Conservation (phyloP, 768 basidiomycete species). For the Boletus vermiculosoides region DNA sequence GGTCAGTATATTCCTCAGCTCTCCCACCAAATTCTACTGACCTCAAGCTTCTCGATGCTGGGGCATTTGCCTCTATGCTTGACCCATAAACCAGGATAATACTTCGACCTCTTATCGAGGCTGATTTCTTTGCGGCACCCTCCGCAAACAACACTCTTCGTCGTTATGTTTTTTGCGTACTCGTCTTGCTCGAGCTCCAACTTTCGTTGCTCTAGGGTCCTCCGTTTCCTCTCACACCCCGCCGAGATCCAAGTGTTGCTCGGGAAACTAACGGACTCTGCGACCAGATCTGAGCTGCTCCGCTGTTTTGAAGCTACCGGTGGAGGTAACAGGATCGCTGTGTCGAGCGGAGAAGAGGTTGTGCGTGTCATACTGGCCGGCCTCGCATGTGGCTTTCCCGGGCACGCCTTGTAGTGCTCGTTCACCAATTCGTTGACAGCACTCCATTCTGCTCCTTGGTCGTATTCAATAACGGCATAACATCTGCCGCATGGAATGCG, state of each 20-base stretch:
- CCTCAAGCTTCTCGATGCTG: slow-evolving; percentile 23
- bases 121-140: slow-evolving; percentile 34
- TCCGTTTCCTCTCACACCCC: slow-evolving; percentile 30
- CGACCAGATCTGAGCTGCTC: not conserved
- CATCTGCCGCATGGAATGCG: slow-evolving; percentile 31
- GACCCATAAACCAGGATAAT: slow-evolving; percentile 37
- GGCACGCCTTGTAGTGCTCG: slow-evolving; percentile 30
- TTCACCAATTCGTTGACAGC: slow-evolving; percentile 28
- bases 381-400: slow-evolving; percentile 19
- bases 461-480: slow-evolving; percentile 26
- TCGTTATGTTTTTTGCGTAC: slow-evolving; percentile 22
- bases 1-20: slow-evolving; percentile 10
- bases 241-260: slow-evolving; percentile 12
- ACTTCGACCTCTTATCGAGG: slow-evolving; percentile 34
- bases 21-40: slow-evolving; percentile 13
- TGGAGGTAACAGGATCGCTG: slow-evolving; percentile 10
- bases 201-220: slow-evolving; percentile 28
- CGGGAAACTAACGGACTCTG: not conserved
- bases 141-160: slow-evolving; percentile 29
- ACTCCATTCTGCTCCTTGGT: slow-evolving; percentile 24
- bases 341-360: slow-evolving; percentile 13
- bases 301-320: slow-evolving; percentile 1
- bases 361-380: slow-evolving; percentile 9
- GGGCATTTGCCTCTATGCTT: slow-evolving; percentile 35
- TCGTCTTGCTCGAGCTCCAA: slow-evolving; percentile 30